phyloP scores from a whole-genome alignment of 2,329 filamentous ascomycete genomes.

The Aspergillus sp. region DNA sequence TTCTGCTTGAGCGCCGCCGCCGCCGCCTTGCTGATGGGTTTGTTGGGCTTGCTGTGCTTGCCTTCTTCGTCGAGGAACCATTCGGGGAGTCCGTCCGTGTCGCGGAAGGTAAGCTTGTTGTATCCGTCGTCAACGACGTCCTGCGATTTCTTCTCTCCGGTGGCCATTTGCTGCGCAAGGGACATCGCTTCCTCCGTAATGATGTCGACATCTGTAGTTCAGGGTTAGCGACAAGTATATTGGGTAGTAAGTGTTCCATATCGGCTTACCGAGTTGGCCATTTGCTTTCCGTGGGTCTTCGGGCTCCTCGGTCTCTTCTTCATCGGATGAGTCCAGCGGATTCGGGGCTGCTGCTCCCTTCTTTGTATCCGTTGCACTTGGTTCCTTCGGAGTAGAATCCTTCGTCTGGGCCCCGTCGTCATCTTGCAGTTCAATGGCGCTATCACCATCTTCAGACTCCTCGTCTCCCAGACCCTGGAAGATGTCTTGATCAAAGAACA shows the following conservation, averaged over 20 bases:
- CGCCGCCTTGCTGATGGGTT: slow-evolving; percentile 85
- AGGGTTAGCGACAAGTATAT: slow-evolving; percentile 13
- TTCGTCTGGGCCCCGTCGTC: slow-evolving; percentile 14
- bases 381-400: slow-evolving; percentile 12
- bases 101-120: slow-evolving; percentile 86
- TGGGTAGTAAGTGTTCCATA: slow-evolving; percentile 11
- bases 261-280: slow-evolving; percentile 34
- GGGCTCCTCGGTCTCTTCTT: slow-evolving; percentile 25
- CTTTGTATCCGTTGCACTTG: slow-evolving; percentile 12
- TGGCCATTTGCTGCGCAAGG: slow-evolving; percentile 81
- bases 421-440: slow-evolving; percentile 27
- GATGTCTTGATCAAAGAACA: slow-evolving; percentile 91
- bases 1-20: slow-evolving; percentile 93
- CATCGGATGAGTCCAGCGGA: slow-evolving; percentile 24
- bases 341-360: slow-evolving; percentile 14
- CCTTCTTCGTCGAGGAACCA: slow-evolving; percentile 96
- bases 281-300: slow-evolving; percentile 34
- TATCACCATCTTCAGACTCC: slow-evolving; percentile 44
- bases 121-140: slow-evolving; percentile 85
- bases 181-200: slow-evolving; percentile 99
- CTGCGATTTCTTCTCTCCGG: slow-evolving; percentile 66
- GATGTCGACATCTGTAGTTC: slow-evolving; percentile 72
- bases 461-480: slow-evolving; percentile 73
- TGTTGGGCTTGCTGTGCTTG: slow-evolving; percentile 71
- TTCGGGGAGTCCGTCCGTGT: slow-evolving; percentile 82